Percentiles rank a stretch among this genome's conserved stretches.
These are phyloP conservation scores for Artemisia tridentata DNA, from an alignment of 129 eudicot species.

Conservation along the genomic window DNA sequence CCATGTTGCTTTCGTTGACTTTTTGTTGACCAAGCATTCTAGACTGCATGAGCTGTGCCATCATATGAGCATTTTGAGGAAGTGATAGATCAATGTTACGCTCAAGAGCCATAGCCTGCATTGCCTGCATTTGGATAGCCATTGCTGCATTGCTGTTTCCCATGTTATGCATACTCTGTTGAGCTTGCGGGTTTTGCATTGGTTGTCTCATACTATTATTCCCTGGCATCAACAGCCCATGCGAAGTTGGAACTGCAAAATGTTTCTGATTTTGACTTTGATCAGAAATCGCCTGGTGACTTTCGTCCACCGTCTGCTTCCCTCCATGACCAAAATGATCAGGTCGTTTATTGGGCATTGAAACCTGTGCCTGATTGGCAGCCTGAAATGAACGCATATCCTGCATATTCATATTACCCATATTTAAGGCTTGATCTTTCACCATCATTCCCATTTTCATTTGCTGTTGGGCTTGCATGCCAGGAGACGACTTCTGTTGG, in stretches of 20 bases:
- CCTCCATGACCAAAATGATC: constrained; percentile 60
- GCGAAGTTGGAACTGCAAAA: constrained; percentile 39
- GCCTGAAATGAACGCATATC: constrained; percentile 52
- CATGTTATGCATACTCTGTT: constrained; percentile 37
- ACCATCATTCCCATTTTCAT: constrained; percentile 53
- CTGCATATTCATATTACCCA: constrained; percentile 50
- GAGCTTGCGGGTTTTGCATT: constrained; percentile 55
- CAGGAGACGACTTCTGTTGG: constrained; percentile 58
- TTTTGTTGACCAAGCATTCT: constrained; percentile 53
- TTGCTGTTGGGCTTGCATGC: constrained; percentile 63
- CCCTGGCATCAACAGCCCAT: constrained; percentile 45
- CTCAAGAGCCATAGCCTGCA: constrained; percentile 86
- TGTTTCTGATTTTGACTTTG: constrained; percentile 43
- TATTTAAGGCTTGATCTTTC: constrained; percentile 58
- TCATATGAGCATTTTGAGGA: constrained; percentile 76
- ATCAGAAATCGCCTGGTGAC: constrained; percentile 36
- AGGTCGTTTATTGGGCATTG: constrained; percentile 53
- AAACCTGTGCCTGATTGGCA: constrained; percentile 53
- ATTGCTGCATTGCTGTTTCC: constrained; percentile 35
- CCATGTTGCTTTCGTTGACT: constrained; percentile 48
- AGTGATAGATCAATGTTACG: constrained; percentile 80
- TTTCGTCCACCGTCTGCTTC: constrained; percentile 37
- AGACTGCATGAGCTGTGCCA: constrained; percentile 83
- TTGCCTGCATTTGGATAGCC: constrained; percentile 92
- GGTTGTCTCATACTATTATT: constrained; percentile 35